Base-by-base conservation (phyloP, 306 rosid genomes). In the Dryas drummondii region DNA sequence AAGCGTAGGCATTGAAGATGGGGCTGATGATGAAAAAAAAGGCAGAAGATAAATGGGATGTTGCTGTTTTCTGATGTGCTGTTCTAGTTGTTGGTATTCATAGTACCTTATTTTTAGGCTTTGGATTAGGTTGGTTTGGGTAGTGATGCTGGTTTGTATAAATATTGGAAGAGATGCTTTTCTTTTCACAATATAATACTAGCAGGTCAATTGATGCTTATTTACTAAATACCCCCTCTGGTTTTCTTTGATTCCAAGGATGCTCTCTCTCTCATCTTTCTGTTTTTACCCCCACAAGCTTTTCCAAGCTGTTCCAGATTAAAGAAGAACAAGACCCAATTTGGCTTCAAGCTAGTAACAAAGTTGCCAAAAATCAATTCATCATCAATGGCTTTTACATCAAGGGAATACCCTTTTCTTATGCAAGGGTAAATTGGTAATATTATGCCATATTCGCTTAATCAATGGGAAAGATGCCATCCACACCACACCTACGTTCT, bases 401-500 rank as follows among this genome's bases (percentile, higher is more conserved):
- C 45, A 32, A 27, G 2, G 66, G 66, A 8, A 5, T 10, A 60
- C 45, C 2, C 9, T 17, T 52, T 14, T 7, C 49, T 5, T 9
- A 4, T 17, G 0, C 16, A 5, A 64, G 78, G 82, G 82, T 55
- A 54, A 17, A 19, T 14, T 27, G 10, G 78, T 78, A 54, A 72
- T 52, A 6, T 62, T 14, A 7, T 11, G 15, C 54, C 53, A 3
- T 65, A 17, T 42, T 22, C 53, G 4, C 3, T 53, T 52, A 69
- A 56, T 71, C 47, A 80, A 83, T 57, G 58, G 61, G 70, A 78
- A 78, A 80, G 82, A 80, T 80, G 78, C 81, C 84, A 77, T 82
- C 82, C 64, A 59, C 80, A 84, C 90, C 91, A 76, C 78, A 83
- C 89, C 91, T 76, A 88, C 85, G 80, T 78, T 84, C 88, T 78